These are phyloP conservation scores for Pyrus pyrifolia DNA, from an alignment of 306 rosid genomes.

Conservation along the genomic window DNA sequence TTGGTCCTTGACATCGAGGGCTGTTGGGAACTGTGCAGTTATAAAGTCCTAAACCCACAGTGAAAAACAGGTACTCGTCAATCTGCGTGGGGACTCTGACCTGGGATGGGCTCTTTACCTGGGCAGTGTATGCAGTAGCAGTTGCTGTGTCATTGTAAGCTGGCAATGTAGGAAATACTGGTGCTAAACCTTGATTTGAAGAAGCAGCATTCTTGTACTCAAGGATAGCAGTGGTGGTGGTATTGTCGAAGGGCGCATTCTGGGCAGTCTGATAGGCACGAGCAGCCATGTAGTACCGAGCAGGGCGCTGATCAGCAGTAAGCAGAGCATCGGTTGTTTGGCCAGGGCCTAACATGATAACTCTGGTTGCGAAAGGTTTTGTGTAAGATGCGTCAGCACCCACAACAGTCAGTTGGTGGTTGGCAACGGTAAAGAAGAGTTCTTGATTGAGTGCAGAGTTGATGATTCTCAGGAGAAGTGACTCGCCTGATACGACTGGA, in stretches of 20 bases:
- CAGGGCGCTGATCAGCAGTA: constrained; percentile 69
- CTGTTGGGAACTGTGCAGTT: constrained; percentile 78
- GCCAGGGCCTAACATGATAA: constrained; percentile 79
- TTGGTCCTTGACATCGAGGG: constrained; percentile 93
- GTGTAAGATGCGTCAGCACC: constrained; percentile 67
- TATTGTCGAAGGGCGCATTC: constrained; percentile 86
- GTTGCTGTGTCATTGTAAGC: constrained; percentile 65
- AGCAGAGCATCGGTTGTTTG: constrained; percentile 78
- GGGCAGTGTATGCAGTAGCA: constrained; percentile 48
- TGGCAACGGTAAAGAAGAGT: constrained; percentile 70
- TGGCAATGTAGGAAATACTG: constrained; percentile 52
- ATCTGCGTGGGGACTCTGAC: constrained; percentile 33
- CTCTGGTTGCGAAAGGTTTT: constrained; percentile 56
- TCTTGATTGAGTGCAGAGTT: constrained; percentile 84
- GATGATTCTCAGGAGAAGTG: constrained; percentile 61
- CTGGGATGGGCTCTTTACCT: constrained; percentile 46
- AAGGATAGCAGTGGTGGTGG: constrained; percentile 91
- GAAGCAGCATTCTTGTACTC: constrained; percentile 54
- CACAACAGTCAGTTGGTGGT: constrained; percentile 74
- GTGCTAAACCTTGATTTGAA: constrained; percentile 29
- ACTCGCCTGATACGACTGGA: constrained; percentile 52
- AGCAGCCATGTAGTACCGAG: constrained; percentile 73
- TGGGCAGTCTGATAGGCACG: constrained; percentile 59
- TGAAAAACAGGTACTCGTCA: constrained; percentile 48
- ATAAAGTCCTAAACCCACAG: constrained; percentile 72